Evolutionary conservation across 2,329 filamentous ascomycete species (phyloP), one percentile per base, ranked within the genome.

Genomic region (Fusarium sp.): DNA sequence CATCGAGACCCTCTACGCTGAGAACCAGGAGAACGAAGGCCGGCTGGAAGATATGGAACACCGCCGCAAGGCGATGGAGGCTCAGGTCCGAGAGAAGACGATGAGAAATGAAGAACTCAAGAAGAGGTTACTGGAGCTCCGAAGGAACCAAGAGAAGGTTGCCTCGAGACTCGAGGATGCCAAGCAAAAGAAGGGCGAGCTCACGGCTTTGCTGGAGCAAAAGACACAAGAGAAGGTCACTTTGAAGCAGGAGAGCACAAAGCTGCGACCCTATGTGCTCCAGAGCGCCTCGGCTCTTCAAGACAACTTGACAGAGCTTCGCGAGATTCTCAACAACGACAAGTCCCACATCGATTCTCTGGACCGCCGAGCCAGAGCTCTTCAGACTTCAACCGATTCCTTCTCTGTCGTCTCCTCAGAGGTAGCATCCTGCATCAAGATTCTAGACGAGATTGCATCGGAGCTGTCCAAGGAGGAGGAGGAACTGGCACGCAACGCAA

Each of bases 391-490:
- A 7, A 89, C 90, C 3, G 95, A 98, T 78, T 95, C 93, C 0
- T 98, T 98, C 77, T 85, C 87, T 4, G 90, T 96, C 0, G 93
- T 97, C 1, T 86, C 90, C 8, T 88, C 91, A 10, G 96, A 99
- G 75, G 93, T 99, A 14, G 89, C 92, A 7, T 90, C 91, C 2
- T 96, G 94, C 76, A 93, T 93, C 75, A 95, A 95, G 75, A 85
- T 98, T 11, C 87, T 98, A 4, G 93, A 96, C 59, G 95, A 98
- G 73, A 92, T 97, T 18, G 86, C 91, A 3, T 82, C 84, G n/a
- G 96, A 98, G 77, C 81, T 99, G 4, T 83, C 89, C 49, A 96
- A 95, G 78, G 95, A 98, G 79, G 95, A 98, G 49, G 94, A 98
- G 63, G 94, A 97, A 79, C 88, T 92, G 72, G 86, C 89, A 8